Evolutionary conservation across 257 asterid species (phyloP).

Genomic region (Fraxinus anomala): DNA sequence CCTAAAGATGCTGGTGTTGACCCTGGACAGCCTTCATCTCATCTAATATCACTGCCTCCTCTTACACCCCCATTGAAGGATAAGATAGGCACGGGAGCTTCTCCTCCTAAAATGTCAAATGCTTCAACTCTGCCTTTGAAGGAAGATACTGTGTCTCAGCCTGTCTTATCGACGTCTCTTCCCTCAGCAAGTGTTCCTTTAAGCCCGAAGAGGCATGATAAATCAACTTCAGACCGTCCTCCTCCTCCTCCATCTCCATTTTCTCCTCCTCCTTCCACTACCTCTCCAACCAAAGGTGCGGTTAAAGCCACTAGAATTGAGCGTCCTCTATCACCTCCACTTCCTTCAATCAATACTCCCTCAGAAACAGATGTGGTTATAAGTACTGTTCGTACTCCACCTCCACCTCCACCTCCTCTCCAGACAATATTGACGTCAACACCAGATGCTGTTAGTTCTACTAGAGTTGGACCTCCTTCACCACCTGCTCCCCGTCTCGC

Average conservation of each 20-base stretch:
- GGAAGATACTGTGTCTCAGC: conserved; percentile 25
- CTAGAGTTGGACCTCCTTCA: conserved; percentile 22
- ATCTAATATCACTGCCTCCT: conserved; percentile 30
- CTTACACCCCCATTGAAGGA: conserved; percentile 43
- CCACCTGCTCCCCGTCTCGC: conserved; percentile 28
- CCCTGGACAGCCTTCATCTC: conserved; percentile 28
- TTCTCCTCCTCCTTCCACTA: conserved; percentile 27
- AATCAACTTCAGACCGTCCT: conserved; percentile 12
- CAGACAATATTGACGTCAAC: neutral
- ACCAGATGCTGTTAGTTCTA: conserved; percentile 19
- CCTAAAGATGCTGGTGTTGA: conserved; percentile 37
- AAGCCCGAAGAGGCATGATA: conserved; percentile 25
- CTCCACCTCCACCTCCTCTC: neutral
- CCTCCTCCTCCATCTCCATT: conserved; percentile 20
- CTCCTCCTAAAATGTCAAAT: conserved; percentile 30
- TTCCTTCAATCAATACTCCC: conserved; percentile 35
- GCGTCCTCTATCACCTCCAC: conserved; percentile 29
- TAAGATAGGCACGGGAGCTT: conserved; percentile 28
- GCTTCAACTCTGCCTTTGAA: conserved; percentile 29
- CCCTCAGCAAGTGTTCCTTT: conserved; percentile 15
- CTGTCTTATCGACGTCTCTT: conserved; percentile 14
- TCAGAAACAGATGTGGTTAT: conserved; percentile 20
- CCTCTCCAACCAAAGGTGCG: conserved; percentile 33
- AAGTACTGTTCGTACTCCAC: conserved; percentile 4
- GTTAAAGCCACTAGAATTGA: conserved; percentile 28